A percentile compares a stretch with the other conserved stretches of the same genome.
Evolutionary conservation across 345 rosid genomes (phyloP).

Genomic region (Gossypium herbaceum): DNA sequence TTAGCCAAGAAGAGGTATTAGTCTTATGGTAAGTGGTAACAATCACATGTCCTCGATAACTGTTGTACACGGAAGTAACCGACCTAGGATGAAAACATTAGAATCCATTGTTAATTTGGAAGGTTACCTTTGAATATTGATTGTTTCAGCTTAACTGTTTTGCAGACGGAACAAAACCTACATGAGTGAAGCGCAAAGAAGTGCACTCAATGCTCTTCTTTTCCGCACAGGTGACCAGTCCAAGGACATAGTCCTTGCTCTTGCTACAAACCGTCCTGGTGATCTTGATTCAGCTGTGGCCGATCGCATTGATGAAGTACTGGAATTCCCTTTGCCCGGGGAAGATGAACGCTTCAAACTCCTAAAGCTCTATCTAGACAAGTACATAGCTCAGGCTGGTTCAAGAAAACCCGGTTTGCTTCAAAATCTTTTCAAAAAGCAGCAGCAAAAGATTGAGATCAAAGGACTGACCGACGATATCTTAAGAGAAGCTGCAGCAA

Average conservation of each 20-base stretch:
- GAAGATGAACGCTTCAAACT: conserved; percentile 84
- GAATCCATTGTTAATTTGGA: neutral
- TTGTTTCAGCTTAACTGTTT: conserved; percentile 5
- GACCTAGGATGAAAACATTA: neutral
- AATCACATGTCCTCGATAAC: neutral
- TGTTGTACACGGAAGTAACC: neutral
- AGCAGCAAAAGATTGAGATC: conserved; percentile 72
- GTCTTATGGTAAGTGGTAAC: neutral
- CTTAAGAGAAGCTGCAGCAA: conserved; percentile 81
- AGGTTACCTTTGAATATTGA: conserved; percentile 5
- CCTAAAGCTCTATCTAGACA: conserved; percentile 81
- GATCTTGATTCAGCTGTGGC: conserved; percentile 97
- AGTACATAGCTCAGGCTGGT: conserved; percentile 76
- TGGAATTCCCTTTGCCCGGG: conserved; percentile 88
- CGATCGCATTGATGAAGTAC: conserved; percentile 87
- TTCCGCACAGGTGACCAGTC: conserved; percentile 97
- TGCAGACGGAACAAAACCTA: conserved; percentile 90
- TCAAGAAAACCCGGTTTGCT: conserved; percentile 50
- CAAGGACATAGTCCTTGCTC: conserved; percentile 91
- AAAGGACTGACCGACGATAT: conserved; percentile 73
- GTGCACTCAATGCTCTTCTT: conserved; percentile 97
- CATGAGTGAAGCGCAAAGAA: conserved; percentile 99
- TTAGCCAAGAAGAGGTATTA: neutral
- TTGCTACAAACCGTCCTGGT: conserved; percentile 95
- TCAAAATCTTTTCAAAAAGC: conserved; percentile 48